Base-by-base conservation (phyloP, 2,329 filamentous ascomycete genomes). In the Hypomyces perniciosus region DNA sequence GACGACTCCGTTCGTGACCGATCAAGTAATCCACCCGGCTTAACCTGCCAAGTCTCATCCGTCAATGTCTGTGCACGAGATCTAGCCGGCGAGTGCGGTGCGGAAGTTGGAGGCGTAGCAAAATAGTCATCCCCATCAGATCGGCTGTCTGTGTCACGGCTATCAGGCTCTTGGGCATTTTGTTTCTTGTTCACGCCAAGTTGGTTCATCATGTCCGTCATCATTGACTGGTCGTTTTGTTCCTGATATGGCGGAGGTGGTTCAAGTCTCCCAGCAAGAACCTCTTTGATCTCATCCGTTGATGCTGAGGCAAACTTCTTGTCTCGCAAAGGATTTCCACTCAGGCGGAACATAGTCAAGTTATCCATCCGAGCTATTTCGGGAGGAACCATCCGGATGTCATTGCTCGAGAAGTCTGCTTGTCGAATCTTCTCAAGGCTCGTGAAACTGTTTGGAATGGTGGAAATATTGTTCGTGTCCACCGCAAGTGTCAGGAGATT, bases 281-380 rank as follows among this genome's bases (percentile, higher is more conserved):
- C 81, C 39, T 80, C 79, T 68, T 95, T 96, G 55, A 97, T 73
- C 48, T 93, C 87, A 10, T 90, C 86, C 0, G 88, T 90, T 26
- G 79, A 79, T 71, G 95, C 88, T 1, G 81, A 86, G 10, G 91
- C 74, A 58, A 93, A 90, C 64, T 90, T 96, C 64, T 87, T 90
- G 64, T 96, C 90, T 10, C 88, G 79, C 10, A 99, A 72, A 1
- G 93, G 93, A 61, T 99, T 99, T n/a, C 90, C 90, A 40, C 84
- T 84, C 31, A 99, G 74, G 4, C 85, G 83, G 39, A 97, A 78
- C 63, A 84, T 84, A 20, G 83, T 78, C 8, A 99, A 72, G 41
- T 71, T 83, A 5, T 89, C 82, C 90, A 97, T 96, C 28, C 81
- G 73, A 5, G 85, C 86, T 52, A 97, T 81, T 56, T 83, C 84